These are phyloP conservation scores for Alternaria longipes DNA, from an alignment of 2,329 filamentous ascomycete genomes.

Conservation along the genomic window DNA sequence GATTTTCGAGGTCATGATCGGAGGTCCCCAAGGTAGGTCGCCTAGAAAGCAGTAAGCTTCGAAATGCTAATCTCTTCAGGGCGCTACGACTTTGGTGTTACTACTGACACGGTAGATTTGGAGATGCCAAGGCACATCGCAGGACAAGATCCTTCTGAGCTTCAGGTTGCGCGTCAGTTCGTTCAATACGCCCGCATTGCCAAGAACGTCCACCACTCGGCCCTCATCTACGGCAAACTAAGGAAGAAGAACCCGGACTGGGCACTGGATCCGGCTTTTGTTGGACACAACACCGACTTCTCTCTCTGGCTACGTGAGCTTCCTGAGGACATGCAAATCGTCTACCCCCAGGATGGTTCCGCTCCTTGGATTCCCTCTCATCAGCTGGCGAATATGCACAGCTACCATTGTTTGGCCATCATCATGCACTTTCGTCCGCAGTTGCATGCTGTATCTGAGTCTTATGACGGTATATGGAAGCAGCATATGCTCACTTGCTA, in stretches of 20 bases:
- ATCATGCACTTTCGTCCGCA: constrained; percentile 91
- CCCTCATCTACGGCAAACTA: constrained; percentile 75
- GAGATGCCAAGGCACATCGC: constrained; percentile 69
- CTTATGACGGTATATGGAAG: constrained; percentile 83
- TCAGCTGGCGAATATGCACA: constrained; percentile 88
- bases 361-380: constrained; percentile 86
- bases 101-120: constrained; percentile 79
- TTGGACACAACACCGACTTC: constrained; percentile 79
- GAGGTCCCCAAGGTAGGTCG: constrained; percentile 82
- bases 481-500: constrained; percentile 88
- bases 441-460: constrained; percentile 76
- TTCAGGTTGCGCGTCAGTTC: constrained; percentile 82
- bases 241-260: constrained; percentile 82
- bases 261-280: constrained; percentile 85
- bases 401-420: constrained; percentile 84
- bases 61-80: constrained; percentile 48
- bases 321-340: constrained; percentile 79
- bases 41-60: not conserved
- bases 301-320: constrained; percentile 79
- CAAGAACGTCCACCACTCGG: constrained; percentile 80
- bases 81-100: constrained; percentile 79
- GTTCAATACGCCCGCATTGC: constrained; percentile 81
- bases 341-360: constrained; percentile 79
- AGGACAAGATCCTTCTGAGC: constrained; percentile 78
- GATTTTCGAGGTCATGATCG: constrained; percentile 89